Evolutionary conservation across 2,329 filamentous ascomycete species (phyloP).

Genomic region (Conoideocrella luteorostrata): DNA sequence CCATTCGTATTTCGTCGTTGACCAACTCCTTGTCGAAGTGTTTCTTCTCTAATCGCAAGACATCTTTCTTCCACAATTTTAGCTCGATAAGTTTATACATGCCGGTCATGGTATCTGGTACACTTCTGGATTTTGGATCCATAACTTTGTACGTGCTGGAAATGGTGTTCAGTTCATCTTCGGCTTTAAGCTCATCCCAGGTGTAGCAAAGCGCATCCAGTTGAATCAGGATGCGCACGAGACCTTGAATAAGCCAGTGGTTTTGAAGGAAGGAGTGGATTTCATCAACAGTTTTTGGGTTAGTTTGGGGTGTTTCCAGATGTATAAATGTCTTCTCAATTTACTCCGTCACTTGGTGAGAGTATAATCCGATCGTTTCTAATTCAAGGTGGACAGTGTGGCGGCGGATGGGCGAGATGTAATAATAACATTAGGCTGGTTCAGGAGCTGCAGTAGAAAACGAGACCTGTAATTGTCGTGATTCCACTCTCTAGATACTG

Average conservation of each 20-base stretch:
- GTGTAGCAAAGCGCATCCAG: constrained; percentile 36
- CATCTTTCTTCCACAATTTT: constrained; percentile 33
- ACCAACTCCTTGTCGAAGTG: constrained; percentile 3
- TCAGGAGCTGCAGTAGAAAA: constrained; percentile 24
- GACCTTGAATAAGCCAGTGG: constrained; percentile 24
- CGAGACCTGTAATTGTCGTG: constrained; percentile 9
- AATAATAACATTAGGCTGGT: constrained; percentile 30
- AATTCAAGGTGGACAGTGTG: constrained; percentile 34
- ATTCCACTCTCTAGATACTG: no score
- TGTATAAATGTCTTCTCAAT: constrained; percentile 11
- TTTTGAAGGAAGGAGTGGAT: constrained; percentile 26
- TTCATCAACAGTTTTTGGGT: constrained; percentile 10
- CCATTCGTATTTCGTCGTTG: constrained; percentile 1
- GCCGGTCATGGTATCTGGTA: constrained; percentile 29
- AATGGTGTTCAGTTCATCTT: constrained; percentile 25
- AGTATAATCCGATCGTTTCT: constrained; percentile 33
- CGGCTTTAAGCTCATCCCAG: constrained; percentile 21
- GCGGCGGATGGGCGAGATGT: constrained; percentile 37
- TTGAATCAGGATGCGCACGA: constrained; percentile 37
- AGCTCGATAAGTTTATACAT: constrained; percentile 27
- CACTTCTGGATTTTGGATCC: constrained; percentile 5
- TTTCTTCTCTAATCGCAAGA: constrained; percentile 20
- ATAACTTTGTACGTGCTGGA: constrained; percentile 28
- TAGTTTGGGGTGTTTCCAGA: neutral
- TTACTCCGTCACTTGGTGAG: constrained; percentile 28